phyloP scores from a whole-genome alignment of 805 yeast genomes.

The Blastobotrys attinorum region DNA sequence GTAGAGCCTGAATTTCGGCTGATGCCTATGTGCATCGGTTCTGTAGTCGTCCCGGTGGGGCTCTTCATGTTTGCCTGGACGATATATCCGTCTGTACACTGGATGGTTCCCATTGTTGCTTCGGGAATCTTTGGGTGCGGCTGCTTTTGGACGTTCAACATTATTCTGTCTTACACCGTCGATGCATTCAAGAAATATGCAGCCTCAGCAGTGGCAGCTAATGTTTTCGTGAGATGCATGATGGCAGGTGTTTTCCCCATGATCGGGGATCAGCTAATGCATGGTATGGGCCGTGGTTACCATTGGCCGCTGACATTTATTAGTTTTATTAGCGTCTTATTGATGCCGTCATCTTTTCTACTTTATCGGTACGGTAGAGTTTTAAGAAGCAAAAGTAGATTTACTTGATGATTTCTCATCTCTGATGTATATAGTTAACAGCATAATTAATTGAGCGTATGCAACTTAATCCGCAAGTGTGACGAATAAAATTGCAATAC shows the following conservation, averaged over 20 bases:
- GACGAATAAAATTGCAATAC: too few species aligned
- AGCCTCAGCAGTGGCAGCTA: conserved; percentile 88
- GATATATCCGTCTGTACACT: conserved; percentile 40
- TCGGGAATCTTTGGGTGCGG: conserved; percentile 42
- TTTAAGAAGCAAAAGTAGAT: conserved; percentile 39
- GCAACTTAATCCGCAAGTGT: too few species aligned
- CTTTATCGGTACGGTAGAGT: neutral
- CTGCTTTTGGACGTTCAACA: conserved; percentile 32
- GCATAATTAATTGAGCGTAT: too few species aligned
- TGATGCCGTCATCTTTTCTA: conserved; percentile 18
- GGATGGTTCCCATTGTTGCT: conserved; percentile 51
- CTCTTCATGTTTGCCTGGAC: conserved; percentile 49
- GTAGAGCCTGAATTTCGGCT: conserved; percentile 42
- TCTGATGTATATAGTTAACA: too few species aligned
- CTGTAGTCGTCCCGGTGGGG: conserved; percentile 38
- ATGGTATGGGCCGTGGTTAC: conserved; percentile 54
- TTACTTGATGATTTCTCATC: too few species aligned
- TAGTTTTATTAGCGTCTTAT: conserved; percentile 40
- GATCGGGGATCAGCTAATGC: conserved; percentile 78
- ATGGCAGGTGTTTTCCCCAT: conserved; percentile 77
- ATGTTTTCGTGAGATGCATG: conserved; percentile 67
- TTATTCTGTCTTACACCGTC: conserved; percentile 29
- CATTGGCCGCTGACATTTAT: conserved; percentile 67
- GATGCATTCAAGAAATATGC: conserved; percentile 44
- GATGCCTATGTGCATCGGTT: conserved; percentile 42